Evolutionary conservation across 2,329 filamentous ascomycete species (phyloP), one percentile per base, ranked within the genome.

Genomic region (Ilyonectria sp.): DNA sequence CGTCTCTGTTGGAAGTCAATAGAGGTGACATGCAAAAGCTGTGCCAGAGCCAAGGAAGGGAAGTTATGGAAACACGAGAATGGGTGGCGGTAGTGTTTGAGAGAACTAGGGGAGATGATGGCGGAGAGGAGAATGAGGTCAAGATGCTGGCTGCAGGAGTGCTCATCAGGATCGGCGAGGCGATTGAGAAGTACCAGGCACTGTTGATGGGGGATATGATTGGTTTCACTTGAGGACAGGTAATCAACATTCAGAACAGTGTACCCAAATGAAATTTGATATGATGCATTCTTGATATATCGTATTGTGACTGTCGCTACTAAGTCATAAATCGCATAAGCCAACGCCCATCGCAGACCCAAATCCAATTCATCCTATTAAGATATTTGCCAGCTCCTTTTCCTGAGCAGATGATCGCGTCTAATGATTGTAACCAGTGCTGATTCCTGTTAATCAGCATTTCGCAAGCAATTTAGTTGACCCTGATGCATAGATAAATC

Each of bases 11-110:
- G 15, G 94, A 98, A 75, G 86, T 97, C 43, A 97, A 97, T 67
- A 90, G 88, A 37, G 87, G 90, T 55, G 90, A 94, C 67, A 89
- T 92, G 82, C 85, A 90, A 72, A 85, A 90, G 2, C 79, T 99
- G 3, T 95, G 94, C 55, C 89, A 91, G 66, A 89, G 91, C 64
- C 89, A 94, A 74, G 91, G 93, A 1, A 89, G 90, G 63, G 91
- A 95, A 79, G 83, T 98, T 23, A 86, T 97, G 58, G 95, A 98
- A 85, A 93, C 94, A 67, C 89, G 93, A 74, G 93, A 94, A 76
- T 99, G 96, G 96, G 92, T 93, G 1, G 87, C 90, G 49, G 85
- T 86, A 61, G 87, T 98, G 1, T 97, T 98, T 80, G 89, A 92
- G 67, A 84, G 84, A 37, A 84, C 82, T 8, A 82, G 84, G 33